A percentile compares a stretch with the other conserved stretches of the same genome.
Conservation (phyloP, 1,284 basidiomycete genomes). For the Abortiporus biennis region DNA sequence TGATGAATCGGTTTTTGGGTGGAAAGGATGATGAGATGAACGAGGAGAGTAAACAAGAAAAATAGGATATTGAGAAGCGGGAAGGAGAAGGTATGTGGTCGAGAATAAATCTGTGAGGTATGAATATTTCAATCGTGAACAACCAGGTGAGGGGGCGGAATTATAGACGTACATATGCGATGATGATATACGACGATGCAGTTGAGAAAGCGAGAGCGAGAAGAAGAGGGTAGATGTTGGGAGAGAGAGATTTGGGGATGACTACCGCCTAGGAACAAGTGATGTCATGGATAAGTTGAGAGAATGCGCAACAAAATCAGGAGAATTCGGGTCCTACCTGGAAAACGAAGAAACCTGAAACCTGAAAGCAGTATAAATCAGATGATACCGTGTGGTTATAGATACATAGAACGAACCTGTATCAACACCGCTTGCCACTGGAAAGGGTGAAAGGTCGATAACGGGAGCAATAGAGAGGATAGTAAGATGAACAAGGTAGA, state of each 20-base stretch:
- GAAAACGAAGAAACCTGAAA: constrained; percentile 14
- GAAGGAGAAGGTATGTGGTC: constrained; percentile 10
- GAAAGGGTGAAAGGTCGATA: constrained; percentile 7
- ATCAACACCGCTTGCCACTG: constrained; percentile 18
- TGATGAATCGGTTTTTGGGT: not conserved
- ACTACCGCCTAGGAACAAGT: constrained; percentile 4
- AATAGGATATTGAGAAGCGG: constrained; percentile 12
- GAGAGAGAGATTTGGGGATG: constrained; percentile 1
- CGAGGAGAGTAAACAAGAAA: constrained; percentile 13
- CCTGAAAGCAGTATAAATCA: constrained; percentile 3
- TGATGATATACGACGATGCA: constrained; percentile 5
- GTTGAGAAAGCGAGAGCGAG: constrained; percentile 7
- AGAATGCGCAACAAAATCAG: not conserved
- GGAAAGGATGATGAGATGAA: constrained; percentile 7
- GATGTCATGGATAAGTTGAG: not conserved
- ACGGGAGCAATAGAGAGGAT: constrained; percentile 8
- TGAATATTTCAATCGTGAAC: not conserved
- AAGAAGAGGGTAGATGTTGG: constrained; percentile 6
- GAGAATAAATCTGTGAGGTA: constrained; percentile 14
- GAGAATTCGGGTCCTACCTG: constrained; percentile 11
- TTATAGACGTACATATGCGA: constrained; percentile 6
- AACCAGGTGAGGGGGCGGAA: not conserved
- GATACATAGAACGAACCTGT: constrained; percentile 14
- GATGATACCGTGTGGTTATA: not conserved
- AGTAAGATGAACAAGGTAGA: constrained; percentile 12